These are phyloP conservation scores for Punica granatum DNA, from an alignment of 345 rosid genomes.

Conservation along the genomic window DNA sequence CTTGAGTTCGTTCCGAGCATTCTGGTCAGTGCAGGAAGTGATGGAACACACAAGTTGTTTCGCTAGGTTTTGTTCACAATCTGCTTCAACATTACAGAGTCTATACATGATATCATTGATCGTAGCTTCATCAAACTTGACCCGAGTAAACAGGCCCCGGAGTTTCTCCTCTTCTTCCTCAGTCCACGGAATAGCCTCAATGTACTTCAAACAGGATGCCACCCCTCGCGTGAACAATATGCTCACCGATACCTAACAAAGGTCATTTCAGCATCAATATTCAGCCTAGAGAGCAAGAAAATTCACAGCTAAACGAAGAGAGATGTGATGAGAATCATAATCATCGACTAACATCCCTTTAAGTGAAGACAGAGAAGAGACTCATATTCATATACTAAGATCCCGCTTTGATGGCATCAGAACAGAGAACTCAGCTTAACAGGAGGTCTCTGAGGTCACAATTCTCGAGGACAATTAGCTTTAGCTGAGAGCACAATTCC, in stretches of 20 bases:
- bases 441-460: too few relatives aligned
- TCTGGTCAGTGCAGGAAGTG: conserved; percentile 46
- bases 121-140: conserved; percentile 49
- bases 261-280: neutral
- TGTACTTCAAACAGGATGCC: conserved; percentile 64
- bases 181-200: conserved; percentile 94
- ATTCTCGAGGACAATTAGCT: too few relatives aligned
- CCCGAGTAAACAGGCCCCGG: conserved; percentile 44
- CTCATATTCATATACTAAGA: neutral
- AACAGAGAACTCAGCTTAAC: too few relatives aligned
- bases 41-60: conserved; percentile 67
- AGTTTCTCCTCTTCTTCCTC: conserved; percentile 94
- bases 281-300: neutral
- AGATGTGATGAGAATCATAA: neutral
- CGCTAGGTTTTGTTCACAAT: conserved; percentile 45
- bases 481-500: too few relatives aligned
- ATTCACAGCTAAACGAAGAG: neutral
- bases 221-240: conserved; percentile 62
- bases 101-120: conserved; percentile 62
- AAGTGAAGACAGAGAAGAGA: neutral
- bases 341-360: neutral
- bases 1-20: conserved; percentile 77
- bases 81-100: conserved; percentile 29
- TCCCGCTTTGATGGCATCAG: too few relatives aligned
- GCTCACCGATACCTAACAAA: conserved; percentile 60